Evolutionary conservation across 169 alveolate genomes (phyloP).

Genomic region (Eimeria tenella): DNA sequence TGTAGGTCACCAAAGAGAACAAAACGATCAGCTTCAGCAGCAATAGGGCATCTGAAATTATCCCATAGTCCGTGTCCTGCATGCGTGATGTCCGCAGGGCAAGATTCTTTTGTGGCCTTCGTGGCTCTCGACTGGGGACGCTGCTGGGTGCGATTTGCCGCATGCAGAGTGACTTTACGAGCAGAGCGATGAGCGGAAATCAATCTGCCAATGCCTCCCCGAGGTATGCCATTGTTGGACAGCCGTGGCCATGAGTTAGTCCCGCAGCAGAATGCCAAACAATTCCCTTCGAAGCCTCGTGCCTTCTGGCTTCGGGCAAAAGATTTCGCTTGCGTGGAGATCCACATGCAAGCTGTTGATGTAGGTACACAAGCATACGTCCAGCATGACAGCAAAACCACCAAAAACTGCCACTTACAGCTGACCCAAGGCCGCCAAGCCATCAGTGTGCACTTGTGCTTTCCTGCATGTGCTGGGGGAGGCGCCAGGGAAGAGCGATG

Average conservation of each 20-base stretch:
- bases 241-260: neutral
- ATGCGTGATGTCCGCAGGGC: neutral
- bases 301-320: neutral
- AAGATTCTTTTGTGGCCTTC: no score
- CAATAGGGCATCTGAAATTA: conserved; percentile 27
- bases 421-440: conserved; percentile 38
- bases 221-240: neutral
- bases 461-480: no score
- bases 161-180: no score
- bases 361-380: neutral
- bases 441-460: neutral
- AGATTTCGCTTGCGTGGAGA: neutral
- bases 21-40: conserved; percentile 39
- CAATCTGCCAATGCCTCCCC: neutral
- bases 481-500: no score
- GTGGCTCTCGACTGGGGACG: no score
- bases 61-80: conserved; percentile 64
- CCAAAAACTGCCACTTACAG: neutral
- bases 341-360: neutral
- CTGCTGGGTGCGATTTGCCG: no score
- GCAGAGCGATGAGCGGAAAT: no score
- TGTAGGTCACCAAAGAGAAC: conserved; percentile 70
- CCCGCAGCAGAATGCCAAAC: neutral
- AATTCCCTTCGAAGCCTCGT: no score
- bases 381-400: conserved; percentile 23